Evolutionary conservation across 805 yeast species (phyloP).

Genomic region (Sungouiella blattae): DNA sequence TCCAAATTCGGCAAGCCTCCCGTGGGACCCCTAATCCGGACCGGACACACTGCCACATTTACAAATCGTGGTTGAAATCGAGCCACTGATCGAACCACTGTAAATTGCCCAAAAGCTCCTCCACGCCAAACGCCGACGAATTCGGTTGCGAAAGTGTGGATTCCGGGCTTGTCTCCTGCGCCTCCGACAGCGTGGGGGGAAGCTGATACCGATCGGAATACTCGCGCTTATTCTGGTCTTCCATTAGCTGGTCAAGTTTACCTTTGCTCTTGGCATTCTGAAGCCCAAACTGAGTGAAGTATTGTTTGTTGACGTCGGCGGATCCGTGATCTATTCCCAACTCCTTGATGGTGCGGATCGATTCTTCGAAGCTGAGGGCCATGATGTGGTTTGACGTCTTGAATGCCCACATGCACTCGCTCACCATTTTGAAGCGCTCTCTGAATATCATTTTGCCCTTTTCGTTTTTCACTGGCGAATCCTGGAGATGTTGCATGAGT

Average conservation of each 20-base stretch:
- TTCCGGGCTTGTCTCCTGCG: constrained; percentile 2
- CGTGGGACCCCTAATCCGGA: no score
- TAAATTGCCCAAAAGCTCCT: constrained; percentile 38
- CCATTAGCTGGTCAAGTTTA: constrained; percentile 7
- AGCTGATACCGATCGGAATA: neutral
- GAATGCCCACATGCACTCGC: constrained; percentile 61
- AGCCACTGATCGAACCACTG: constrained; percentile 58
- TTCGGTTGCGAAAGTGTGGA: constrained; percentile 6
- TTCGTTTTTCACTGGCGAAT: constrained; percentile 28
- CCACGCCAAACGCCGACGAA: constrained; percentile 4
- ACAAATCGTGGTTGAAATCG: constrained; percentile 22
- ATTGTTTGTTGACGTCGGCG: constrained; percentile 44
- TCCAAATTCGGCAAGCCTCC: no score
- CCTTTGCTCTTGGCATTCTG: constrained; percentile 7
- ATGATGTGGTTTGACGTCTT: constrained; percentile 53
- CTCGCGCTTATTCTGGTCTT: constrained; percentile 18
- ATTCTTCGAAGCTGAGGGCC: constrained; percentile 41
- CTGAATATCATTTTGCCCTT: constrained; percentile 28
- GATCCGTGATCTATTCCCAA: constrained; percentile 56
- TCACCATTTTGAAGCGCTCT: constrained; percentile 47
- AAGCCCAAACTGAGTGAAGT: constrained; percentile 46
- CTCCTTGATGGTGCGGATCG: constrained; percentile 31
- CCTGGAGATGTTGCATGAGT: constrained; percentile 21
- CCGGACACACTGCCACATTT: no score
- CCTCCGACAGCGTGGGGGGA: neutral